Base-by-base conservation (phyloP, 345 rosid species). In the Euclidium syriacum region DNA sequence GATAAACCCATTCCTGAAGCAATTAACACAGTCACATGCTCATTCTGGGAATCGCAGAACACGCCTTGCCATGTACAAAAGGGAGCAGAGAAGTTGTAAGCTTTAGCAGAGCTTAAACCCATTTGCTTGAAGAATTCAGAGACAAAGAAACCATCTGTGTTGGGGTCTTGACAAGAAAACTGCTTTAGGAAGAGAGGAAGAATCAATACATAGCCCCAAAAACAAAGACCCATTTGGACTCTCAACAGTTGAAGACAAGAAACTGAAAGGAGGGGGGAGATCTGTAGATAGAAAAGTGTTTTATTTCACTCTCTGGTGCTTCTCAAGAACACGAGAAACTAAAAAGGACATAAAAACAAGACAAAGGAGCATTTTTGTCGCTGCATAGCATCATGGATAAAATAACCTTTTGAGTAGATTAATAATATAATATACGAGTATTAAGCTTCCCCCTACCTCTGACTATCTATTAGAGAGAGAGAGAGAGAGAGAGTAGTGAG, bases 21-120 rank as follows among this genome's bases (percentile, higher is more conserved):
- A 10, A 65, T 49, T 2, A 88, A 70, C 59, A 23, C 64, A 40
- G 74, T 33, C 43, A 92, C 90, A 75, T 63, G 52, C 68, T 79
- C 82, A 15, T 79, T 74, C 19, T 67, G 32, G 42, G 36, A 64
- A 73, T 92, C 95, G 65, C 98, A 92, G 48, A 19, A 44, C 55
- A 88, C 86, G 17, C 92, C 83, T 79, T 39, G 64, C 98, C 92
- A 83, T 49, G 84, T 78, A 74, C 98, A 92, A 27, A 85, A 67
- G 2, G 85, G 65, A 36, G 78, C 73, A 64, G 92, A 82, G 51
- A 78, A 78, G 73, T 78, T 74, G 69, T 73, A 67, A 56, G 19
- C 65, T 55, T 64, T 58, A 58, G 75, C 26, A 70, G 81, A 78
- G 39, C 51, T 34, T 44, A 67, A 62, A 10, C 85, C 78, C 95